A percentile compares a stretch with the other conserved stretches of the same genome.
These are phyloP conservation scores for Termitomyces sp. DNA, from an alignment of 768 basidiomycete genomes.

Conservation along the genomic window DNA sequence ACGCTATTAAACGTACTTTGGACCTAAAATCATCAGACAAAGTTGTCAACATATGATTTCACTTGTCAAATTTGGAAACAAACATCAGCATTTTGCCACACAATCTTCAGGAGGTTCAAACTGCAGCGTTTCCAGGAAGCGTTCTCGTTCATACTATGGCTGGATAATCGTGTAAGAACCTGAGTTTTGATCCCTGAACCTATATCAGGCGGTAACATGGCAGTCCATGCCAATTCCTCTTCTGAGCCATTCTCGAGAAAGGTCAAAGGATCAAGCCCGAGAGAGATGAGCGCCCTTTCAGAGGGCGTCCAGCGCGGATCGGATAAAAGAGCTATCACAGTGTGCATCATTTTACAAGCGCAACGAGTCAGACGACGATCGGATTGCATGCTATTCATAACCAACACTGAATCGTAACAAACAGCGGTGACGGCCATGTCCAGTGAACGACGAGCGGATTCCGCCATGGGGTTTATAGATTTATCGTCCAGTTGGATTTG, in stretches of 20 bases:
- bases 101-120: slow-evolving; percentile 44
- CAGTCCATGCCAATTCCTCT: slow-evolving; percentile 31
- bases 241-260: slow-evolving; percentile 28
- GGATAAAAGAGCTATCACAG: slow-evolving; percentile 35
- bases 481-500: slow-evolving; percentile 44
- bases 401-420: slow-evolving; percentile 63
- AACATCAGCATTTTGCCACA: slow-evolving; percentile 75
- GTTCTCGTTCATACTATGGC: slow-evolving; percentile 7
- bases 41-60: neutral
- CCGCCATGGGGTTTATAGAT: slow-evolving; percentile 46
- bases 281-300: slow-evolving; percentile 64
- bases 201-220: slow-evolving; percentile 41
- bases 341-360: slow-evolving; percentile 47
- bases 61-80: slow-evolving; percentile 19
- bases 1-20: slow-evolving; percentile 40
- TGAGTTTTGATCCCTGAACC: slow-evolving; percentile 65
- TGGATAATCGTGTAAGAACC: slow-evolving; percentile 36
- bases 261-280: slow-evolving; percentile 64
- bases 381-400: slow-evolving; percentile 58
- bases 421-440: slow-evolving; percentile 69
- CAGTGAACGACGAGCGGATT: slow-evolving; percentile 60
- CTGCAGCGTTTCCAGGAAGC: slow-evolving; percentile 19
- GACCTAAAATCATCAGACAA: slow-evolving; percentile 35
- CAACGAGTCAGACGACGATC: slow-evolving; percentile 62
- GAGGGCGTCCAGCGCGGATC: slow-evolving; percentile 49